Evolutionary conservation across 2,329 filamentous ascomycete genomes (phyloP).

Genomic region (Gaeumannomyces tritici): DNA sequence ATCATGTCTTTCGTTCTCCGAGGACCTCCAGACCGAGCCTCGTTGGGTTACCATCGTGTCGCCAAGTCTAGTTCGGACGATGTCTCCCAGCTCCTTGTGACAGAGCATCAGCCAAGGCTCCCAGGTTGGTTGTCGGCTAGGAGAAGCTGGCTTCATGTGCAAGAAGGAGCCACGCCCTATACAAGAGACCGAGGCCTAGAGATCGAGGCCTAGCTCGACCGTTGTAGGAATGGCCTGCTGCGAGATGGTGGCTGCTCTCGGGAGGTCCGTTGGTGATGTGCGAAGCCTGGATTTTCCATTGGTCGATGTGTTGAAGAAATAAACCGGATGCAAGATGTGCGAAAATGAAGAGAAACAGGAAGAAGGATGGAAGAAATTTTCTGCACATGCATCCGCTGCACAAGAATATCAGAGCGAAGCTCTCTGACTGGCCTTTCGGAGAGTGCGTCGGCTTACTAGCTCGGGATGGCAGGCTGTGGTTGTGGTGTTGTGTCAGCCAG

Average conservation of each 20-base stretch:
- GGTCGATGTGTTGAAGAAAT: not conserved
- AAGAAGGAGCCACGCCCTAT: not conserved
- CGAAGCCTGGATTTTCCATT: too few species aligned
- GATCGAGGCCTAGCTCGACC: not conserved
- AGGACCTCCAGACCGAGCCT: too few species aligned
- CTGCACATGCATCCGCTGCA: constrained; percentile 9
- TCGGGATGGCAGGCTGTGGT: not conserved
- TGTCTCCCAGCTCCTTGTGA: too few species aligned
- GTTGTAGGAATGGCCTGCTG: constrained; percentile 1
- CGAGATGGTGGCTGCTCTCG: not conserved
- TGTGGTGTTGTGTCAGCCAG: not conserved
- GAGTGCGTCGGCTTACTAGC: not conserved
- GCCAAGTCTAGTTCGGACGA: too few species aligned
- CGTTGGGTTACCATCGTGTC: too few species aligned
- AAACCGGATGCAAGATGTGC: not conserved
- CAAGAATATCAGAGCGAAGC: constrained; percentile 7
- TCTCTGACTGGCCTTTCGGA: not conserved
- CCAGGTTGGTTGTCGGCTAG: too few species aligned
- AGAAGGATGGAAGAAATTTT: not conserved
- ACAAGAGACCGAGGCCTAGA: not conserved
- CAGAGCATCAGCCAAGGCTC: too few species aligned
- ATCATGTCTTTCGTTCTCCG: too few species aligned
- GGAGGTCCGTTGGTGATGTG: too few species aligned
- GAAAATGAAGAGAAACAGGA: not conserved
- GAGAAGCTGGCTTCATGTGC: too few species aligned